Evolutionary conservation across 805 yeast species (phyloP), one percentile per base, ranked within the genome.

Genomic region (Saturnispora zaruensis): DNA sequence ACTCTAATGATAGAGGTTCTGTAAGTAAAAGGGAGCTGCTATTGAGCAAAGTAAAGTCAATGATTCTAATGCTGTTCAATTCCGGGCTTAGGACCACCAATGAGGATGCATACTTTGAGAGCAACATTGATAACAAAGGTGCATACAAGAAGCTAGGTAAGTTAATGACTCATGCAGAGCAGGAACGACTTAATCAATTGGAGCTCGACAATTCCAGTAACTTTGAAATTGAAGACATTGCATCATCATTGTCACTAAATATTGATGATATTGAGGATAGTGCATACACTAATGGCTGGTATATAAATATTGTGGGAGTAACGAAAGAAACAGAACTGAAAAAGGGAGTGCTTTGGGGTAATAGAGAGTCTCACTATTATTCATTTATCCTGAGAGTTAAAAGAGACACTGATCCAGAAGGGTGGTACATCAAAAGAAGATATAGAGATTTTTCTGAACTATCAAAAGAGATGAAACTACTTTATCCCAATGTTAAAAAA

Each of bases 1-100:
- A 81, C 51, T 76, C 90, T 24, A 77, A 78, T 40, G 96, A 87
- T 57, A 71, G 96, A 30, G 83, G 81, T 14, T 87, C 84, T 53
- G 69, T 78, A n/a, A 78, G 88, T 2, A 83, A 93, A 59, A 72
- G 88, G 28, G 76, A 77, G 57, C 77, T 84, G 55, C 66, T 82
- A 44, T 80, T 80, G 21, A 66, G 69, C 51, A 84, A 84, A 57
- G 51, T 87, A n/a, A 72, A 79, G 43, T 76, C 82, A 38, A 69
- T 86, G 45, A 64, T 89, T 18, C 65, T 85, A 25, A 69, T 88
- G 59, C 71, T 87, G 54, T 85, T 79, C 67, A 87, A 86, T 57
- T 82, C 96, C 0, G 84, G 89, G 33, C 61, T 90, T 14, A 79
- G 81, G 5, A 78, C 90, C 2, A 63, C 67, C 1, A 71, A 78